A percentile compares a stretch with the other conserved stretches of the same genome.
Evolutionary conservation across 1,139 yeast genomes (phyloP).

Genomic region (Zygosaccharomyces sapae): DNA sequence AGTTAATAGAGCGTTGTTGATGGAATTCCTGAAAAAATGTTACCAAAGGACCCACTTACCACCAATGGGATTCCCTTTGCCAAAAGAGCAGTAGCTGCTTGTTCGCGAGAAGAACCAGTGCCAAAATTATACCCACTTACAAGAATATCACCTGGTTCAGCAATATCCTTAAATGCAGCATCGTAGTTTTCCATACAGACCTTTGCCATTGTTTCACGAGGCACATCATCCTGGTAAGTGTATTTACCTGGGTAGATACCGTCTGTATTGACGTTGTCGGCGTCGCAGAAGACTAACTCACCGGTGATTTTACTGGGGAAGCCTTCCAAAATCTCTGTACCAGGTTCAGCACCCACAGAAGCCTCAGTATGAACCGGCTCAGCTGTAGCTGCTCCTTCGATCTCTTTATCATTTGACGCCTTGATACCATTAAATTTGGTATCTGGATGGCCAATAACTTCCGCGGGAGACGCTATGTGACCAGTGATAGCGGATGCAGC

Average conservation of each 20-base stretch:
- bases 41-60: slow-evolving; percentile 96
- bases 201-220: slow-evolving; percentile 93
- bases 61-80: slow-evolving; percentile 91
- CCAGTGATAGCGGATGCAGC: slow-evolving; percentile 97
- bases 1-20: slow-evolving; percentile 90
- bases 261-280: slow-evolving; percentile 96
- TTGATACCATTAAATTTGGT: slow-evolving; percentile 28
- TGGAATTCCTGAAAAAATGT: slow-evolving; percentile 90
- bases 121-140: slow-evolving; percentile 94
- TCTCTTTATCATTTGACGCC: slow-evolving; percentile 35
- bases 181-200: slow-evolving; percentile 99
- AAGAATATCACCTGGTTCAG: slow-evolving; percentile 82
- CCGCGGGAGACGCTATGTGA: slow-evolving; percentile 87
- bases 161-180: slow-evolving; percentile 73
- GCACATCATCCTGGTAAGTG: slow-evolving; percentile 95
- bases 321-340: slow-evolving; percentile 76
- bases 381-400: slow-evolving; percentile 26
- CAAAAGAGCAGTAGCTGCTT: slow-evolving; percentile 93
- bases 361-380: slow-evolving; percentile 29
- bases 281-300: slow-evolving; percentile 90
- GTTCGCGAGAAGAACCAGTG: slow-evolving; percentile 98
- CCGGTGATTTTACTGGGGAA: slow-evolving; percentile 88
- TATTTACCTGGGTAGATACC: slow-evolving; percentile 98
- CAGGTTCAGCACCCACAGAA: slow-evolving; percentile 40
- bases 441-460: slow-evolving; percentile 51